Base-by-base conservation (phyloP, 257 asterid species). In the Nicotiana attenuata region DNA sequence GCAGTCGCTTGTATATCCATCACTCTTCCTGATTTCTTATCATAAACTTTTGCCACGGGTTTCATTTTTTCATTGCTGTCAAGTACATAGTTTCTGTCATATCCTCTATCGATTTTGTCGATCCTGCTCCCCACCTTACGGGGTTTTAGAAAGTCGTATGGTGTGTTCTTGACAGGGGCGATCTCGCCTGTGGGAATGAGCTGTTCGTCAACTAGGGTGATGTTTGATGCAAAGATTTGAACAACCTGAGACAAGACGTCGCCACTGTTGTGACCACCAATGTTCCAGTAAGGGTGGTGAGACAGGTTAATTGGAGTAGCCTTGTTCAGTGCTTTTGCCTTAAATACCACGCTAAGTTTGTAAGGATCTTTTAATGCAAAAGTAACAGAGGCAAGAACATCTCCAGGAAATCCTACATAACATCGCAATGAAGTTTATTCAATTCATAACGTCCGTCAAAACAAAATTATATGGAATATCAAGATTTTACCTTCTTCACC, bases 271-370 rank as follows among this genome's bases (percentile, higher is more conserved):
- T 81, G 80, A 45, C 80, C 84, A 50, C 69, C 69, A 17, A 81
- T 67, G 80, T 81, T 81, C 84, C 84, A 81, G 84, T 81, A 68
- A 26, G 78, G 64, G 84, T 81, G 84, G 47, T 67, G 79, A n/a
- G 84, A 35, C 20, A 81, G 17, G 67, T 20, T 68, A 15, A 81
- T 56, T 28, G 80, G 84, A 31, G 84, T 68, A 11, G 84, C 79
- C 47, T 68, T 67, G 59, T 81, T 66, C 17, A 31, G 0, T 2
- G 84, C 15, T 67, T n/a, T 81, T 20, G 84, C 84, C 13, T 53
- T 56, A 59, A 81, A 65, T 35, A 28, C 9, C 13, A 81, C 57
- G 0, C 47, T 31, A 16, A 81, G 57, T 29, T 67, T 68, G 84
- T 81, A 81, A 52, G n/a, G 52, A 19, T 67, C 69, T 26, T 68